Evolutionary conservation across 192 early-diverging fungal genomes (phyloP), one percentile per base, ranked within the genome.

Genomic region (Diversispora epigaea): DNA sequence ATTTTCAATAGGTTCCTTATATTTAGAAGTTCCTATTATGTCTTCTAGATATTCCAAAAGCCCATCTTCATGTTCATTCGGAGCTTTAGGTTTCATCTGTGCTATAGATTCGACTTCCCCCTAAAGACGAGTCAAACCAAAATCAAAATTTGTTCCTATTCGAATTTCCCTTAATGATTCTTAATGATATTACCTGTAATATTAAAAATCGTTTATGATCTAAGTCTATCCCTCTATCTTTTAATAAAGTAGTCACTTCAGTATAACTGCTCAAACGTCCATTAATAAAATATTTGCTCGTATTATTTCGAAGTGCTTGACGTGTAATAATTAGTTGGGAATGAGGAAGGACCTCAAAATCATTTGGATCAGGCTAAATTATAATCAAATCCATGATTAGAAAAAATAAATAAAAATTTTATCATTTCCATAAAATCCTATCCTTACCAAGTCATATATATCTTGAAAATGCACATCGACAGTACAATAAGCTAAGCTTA

Each of bases 41-140:
- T 99, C 98, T 80, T 99, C 98, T 41, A 99, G 83, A 79, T 97
- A 99, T 79, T 99, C 98, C 6, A 99, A 86, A 52, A 99, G 80
- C 2, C 96, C 97, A 70, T 98, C 97, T 66, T 99, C 97, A 78
- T 93, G 84, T 39, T 95, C 96, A 45, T 80, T 94, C 72, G 89
- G 89, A 15, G 92, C 96, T 79, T 97, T 98, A 4, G 96, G 89
- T 77, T 98, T 98, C 98, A 98, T 99, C 67, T 93, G 89, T 12
- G 96, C 85, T 68, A 99, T 99, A 17, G 94, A 96, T 80, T 99
- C 98, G n/a, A 99, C 96, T 76, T 99, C 98, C 68, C 98, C 98
- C 87, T 96, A 55, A 19, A 65, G 9, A 65, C 41, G 4, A n/a
- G 4, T 11, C 11, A 12, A 22, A 54, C 8, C 15, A 55, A 52